Percentiles rank a stretch among this genome's conserved stretches.
phyloP scores from a whole-genome alignment of 495 filamentous ascomycete species.

The Apiosordaria backusii region DNA sequence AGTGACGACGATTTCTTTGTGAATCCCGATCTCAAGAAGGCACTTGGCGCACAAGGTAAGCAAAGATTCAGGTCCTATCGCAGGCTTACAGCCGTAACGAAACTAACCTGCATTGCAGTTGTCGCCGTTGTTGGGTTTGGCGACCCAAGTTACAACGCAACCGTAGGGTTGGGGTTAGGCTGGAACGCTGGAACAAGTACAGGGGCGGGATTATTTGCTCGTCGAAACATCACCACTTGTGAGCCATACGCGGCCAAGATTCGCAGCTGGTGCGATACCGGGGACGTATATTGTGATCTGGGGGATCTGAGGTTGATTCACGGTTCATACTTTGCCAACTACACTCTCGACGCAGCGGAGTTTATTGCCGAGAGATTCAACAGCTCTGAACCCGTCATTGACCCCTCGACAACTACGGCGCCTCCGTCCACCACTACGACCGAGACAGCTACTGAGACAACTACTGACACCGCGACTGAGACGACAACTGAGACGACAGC shows the following conservation, averaged over 20 bases:
- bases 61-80: background rate
- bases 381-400: background rate
- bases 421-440: background rate
- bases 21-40: background rate
- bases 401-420: background rate
- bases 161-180: too few species aligned
- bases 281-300: slow-evolving; percentile 31
- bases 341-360: slow-evolving; percentile 21
- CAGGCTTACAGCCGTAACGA: too few species aligned
- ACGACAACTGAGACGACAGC: background rate
- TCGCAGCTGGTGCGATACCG: slow-evolving; percentile 25
- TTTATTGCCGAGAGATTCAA: slow-evolving; percentile 26
- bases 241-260: slow-evolving; percentile 18
- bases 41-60: background rate
- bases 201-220: slow-evolving; percentile 20
- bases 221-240: slow-evolving; percentile 18
- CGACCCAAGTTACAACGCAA: slow-evolving; percentile 22
- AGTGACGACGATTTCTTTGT: background rate
- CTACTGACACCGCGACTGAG: background rate
- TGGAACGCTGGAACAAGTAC: slow-evolving; percentile 26
- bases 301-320: slow-evolving; percentile 18
- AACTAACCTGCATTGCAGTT: slow-evolving; percentile 13
- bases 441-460: background rate
- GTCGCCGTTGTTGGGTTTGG: slow-evolving; percentile 24
- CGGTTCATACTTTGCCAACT: slow-evolving; percentile 24